These are phyloP conservation scores for Uronychia setigera DNA, from an alignment of 73 alveolate species.

Conservation along the genomic window DNA sequence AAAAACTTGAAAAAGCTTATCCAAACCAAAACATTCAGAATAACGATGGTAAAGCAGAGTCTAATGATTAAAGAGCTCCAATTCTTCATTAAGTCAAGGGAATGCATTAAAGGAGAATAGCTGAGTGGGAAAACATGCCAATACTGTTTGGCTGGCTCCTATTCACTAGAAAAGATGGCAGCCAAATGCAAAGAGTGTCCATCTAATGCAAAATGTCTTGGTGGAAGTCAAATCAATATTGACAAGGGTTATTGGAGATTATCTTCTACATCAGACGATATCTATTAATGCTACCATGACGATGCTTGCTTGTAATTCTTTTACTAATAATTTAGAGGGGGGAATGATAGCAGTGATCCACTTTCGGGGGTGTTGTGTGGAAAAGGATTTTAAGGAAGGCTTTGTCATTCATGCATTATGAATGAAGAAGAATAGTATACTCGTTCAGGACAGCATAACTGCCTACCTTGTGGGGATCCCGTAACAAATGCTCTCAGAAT, in stretches of 20 bases:
- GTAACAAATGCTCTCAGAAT: constrained; percentile 2
- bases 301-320: constrained; percentile 32
- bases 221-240: constrained; percentile 31
- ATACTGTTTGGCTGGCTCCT: background rate
- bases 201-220: constrained; percentile 28
- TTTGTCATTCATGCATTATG: background rate
- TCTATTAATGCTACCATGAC: constrained; percentile 12
- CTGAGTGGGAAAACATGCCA: background rate
- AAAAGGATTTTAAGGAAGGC: background rate
- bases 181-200: constrained; percentile 26
- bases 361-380: constrained; percentile 1
- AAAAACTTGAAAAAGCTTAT: background rate
- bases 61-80: background rate
- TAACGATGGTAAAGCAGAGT: background rate
- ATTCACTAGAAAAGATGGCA: background rate
- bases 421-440: background rate
- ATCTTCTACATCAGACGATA: background rate
- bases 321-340: background rate
- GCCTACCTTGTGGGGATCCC: constrained; percentile 8
- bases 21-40: background rate
- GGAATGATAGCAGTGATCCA: background rate
- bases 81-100: background rate
- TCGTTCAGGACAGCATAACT: background rate
- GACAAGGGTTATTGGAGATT: constrained; percentile 51
- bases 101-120: constrained; percentile 21